phyloP scores from a whole-genome alignment of 805 yeast genomes.

The Candida boleticola region DNA sequence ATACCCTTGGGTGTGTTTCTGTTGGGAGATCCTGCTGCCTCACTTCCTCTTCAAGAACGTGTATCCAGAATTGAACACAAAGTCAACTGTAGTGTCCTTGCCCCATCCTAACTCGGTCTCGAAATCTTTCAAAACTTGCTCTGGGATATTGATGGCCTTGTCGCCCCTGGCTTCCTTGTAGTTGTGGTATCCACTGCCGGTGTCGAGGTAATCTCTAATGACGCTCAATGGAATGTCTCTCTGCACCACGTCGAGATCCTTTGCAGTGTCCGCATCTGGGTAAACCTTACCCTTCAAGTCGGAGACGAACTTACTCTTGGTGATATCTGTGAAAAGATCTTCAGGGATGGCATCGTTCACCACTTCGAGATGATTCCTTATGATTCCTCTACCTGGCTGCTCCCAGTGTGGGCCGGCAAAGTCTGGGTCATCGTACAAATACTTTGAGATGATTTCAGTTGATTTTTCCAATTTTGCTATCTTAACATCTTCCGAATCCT shows the following conservation, averaged over 20 bases:
- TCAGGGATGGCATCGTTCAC: conserved; percentile 43
- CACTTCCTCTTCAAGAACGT: conserved; percentile 41
- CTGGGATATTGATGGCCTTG: conserved; percentile 32
- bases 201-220: conserved; percentile 53
- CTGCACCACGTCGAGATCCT: conserved; percentile 31
- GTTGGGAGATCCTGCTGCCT: too few species aligned
- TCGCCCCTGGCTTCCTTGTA: conserved; percentile 44
- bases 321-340: conserved; percentile 39
- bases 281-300: conserved; percentile 9
- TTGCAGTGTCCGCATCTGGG: conserved; percentile 15
- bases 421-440: conserved; percentile 41
- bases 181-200: conserved; percentile 69
- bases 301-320: conserved; percentile 25
- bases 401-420: conserved; percentile 77
- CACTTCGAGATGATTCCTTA: conserved; percentile 45
- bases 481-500: conserved; percentile 11
- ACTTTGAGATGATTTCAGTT: conserved; percentile 29
- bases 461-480: conserved; percentile 16
- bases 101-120: conserved; percentile 47
- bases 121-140: conserved; percentile 30
- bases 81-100: conserved; percentile 36
- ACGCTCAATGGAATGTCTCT: conserved; percentile 42
- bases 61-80: conserved; percentile 53
- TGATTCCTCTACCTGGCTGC: conserved; percentile 68
- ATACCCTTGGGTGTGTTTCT: too few species aligned